Evolutionary conservation across 352 stramenopile genomes (phyloP), one percentile per base, ranked within the genome.

Genomic region (Globisporangium orthogonon): DNA sequence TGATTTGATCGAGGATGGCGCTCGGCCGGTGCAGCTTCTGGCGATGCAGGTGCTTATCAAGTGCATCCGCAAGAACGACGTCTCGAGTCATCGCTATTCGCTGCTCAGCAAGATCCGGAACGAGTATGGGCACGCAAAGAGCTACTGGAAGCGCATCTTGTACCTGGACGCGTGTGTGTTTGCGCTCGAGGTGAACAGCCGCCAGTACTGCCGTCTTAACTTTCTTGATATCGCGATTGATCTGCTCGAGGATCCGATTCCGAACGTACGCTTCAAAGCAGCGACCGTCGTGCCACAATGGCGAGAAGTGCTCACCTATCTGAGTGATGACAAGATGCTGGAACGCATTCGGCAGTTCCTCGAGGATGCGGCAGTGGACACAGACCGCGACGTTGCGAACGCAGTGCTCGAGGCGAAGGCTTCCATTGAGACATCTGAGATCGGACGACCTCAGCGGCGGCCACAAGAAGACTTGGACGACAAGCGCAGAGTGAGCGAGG

Each of bases 201-300:
- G 76, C 15, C 69, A 90, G 37, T 93, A 93, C 58, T 89, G 71
- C 52, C 74, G 80, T 7, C 65, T 75, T 40, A 90, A 90, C 54
- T 93, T 88, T 52, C 54, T 93, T 4, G 79, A 91, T 47, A 71
- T 87, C 7, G 83, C 78, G 10, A 73, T 93, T 50, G 83, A 93
- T 54, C 53, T 93, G 13, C 57, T 93, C 6, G 83, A 91, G 9
- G 83, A 93, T 15, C 61, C 74, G 2, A 65, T 93, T 5, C 80
- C 83, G 2, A 93, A 91, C 35, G 81, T 93, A 0, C 77, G 81
- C n/a, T 61, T 87, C 4, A 91, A 91, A 52, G 83, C 83, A 0
- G 71, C 83, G 4, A 71, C 78, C 9, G 60, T 87, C 5, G 65
- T 93, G 2, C 77, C 78, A 15, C 50, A 78, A 41, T 93, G 83